These are phyloP conservation scores for Medicago lupulina DNA, from an alignment of 306 rosid species.

Conservation along the genomic window DNA sequence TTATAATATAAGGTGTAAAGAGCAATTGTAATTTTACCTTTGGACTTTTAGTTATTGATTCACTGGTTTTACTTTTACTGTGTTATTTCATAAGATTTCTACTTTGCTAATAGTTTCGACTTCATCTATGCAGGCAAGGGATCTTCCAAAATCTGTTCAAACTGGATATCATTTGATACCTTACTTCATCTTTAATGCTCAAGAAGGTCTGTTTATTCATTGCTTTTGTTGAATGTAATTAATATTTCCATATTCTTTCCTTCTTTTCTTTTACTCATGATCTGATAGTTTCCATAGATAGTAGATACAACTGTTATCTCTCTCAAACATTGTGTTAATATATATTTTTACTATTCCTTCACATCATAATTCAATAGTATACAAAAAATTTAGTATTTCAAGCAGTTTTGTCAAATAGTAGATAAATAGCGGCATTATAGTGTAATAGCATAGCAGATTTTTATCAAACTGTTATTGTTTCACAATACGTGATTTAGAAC, in stretches of 20 bases:
- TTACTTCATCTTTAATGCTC: constrained; percentile 87
- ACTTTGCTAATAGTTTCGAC: constrained; percentile 32
- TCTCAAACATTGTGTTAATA: neutral
- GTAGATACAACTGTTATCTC: no score
- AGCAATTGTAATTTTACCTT: neutral
- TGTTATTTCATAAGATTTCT: constrained; percentile 24
- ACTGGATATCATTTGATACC: constrained; percentile 86
- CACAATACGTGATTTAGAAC: no score
- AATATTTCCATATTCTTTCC: neutral
- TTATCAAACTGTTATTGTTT: no score
- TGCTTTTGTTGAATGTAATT: constrained; percentile 21
- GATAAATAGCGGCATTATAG: neutral
- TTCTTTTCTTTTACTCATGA: neutral
- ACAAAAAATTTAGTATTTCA: neutral
- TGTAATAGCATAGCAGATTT: no score
- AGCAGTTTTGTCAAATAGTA: neutral
- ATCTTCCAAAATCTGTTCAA: constrained; percentile 83
- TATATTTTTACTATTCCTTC: neutral
- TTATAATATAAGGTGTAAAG: no score
- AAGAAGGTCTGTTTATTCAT: constrained; percentile 72
- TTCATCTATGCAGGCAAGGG: constrained; percentile 77
- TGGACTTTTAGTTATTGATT: neutral
- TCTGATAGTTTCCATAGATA: neutral
- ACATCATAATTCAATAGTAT: neutral
- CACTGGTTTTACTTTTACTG: constrained; percentile 14